Evolutionary conservation across 495 filamentous ascomycete species (phyloP), one percentile per base, ranked within the genome.

Genomic region (Aspergillus leporis): DNA sequence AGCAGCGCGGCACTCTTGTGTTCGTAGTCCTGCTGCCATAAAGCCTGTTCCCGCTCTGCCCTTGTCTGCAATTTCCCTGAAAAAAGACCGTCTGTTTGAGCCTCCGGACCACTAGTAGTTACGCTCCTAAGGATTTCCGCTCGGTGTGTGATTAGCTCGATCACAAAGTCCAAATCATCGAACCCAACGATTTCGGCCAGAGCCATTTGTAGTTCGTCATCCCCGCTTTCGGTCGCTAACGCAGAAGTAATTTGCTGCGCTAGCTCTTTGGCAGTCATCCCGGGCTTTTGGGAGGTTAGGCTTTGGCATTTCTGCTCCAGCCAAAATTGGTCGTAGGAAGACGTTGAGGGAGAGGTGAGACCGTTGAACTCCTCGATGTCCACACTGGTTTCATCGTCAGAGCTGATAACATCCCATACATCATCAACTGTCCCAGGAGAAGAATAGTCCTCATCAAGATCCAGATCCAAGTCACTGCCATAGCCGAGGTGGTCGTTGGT

Each of bases 131-230:
- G 61, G 31, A 98, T 82, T 50, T 91, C 85, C 49, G 76, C 67
- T 22, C 92, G 79, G 64, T 92, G 88, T 5, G 83, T 76, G 57
- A 96, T 87, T 23, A 98, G 72, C 56, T 96, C 89, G 58, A 90
- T 90, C 34, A 98, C 84, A 55, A 97, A 83, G 55, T 98, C 92
- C 14, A 98, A 74, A 63, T 98, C 93, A 57, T 93, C 90, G 66
- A 90, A 97, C 0, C 94, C 94, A 51, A 98, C 78, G 56, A 97
- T 86, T 65, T 98, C 95, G 0, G 89, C 90, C n/a, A 98, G 79
- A 19, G 83, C 83, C 70, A 90, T 92, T 72, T 98, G 94, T 8
- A 98, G 74, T 63, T 93, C 90, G 21, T 92, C 90, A 63, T 96
- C 91, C 28, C 80, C 77, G 56, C 76, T 79, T 64, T 89, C 84